These are phyloP conservation scores for Paraphaeosphaeria minitans DNA, from an alignment of 2,329 filamentous ascomycete genomes.

Conservation along the genomic window DNA sequence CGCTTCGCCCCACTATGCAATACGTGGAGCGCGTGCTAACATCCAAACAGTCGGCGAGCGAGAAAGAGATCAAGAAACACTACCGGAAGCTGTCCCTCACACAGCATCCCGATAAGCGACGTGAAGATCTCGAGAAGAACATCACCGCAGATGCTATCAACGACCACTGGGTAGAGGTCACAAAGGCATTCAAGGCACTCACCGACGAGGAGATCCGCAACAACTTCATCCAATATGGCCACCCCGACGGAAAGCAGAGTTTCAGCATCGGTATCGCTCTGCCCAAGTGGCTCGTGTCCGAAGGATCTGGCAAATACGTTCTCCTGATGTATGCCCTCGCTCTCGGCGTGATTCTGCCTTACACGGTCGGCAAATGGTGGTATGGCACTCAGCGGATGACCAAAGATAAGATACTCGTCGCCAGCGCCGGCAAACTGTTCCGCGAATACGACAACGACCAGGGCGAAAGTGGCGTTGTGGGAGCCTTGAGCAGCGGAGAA, in stretches of 20 bases:
- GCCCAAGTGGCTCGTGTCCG: constrained; percentile 87
- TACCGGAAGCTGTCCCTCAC: constrained; percentile 87
- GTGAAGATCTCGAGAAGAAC: constrained; percentile 83
- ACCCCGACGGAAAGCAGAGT: constrained; percentile 97
- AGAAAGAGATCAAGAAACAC: constrained; percentile 89
- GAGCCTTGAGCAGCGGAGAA: constrained; percentile 80
- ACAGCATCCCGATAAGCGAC: constrained; percentile 91
- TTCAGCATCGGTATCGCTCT: constrained; percentile 97
- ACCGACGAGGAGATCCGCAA: constrained; percentile 97
- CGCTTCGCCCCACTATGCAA: constrained; percentile 28
- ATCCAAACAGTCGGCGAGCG: constrained; percentile 69
- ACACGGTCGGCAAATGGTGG: constrained; percentile 97
- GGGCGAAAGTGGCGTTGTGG: constrained; percentile 77
- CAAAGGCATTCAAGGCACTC: constrained; percentile 96
- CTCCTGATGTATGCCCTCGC: constrained; percentile 86
- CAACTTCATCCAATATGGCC: constrained; percentile 94
- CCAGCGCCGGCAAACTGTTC: constrained; percentile 94
- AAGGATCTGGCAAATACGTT: constrained; percentile 95
- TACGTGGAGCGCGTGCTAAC: constrained; percentile 24
- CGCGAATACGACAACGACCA: constrained; percentile 87
- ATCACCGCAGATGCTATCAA: constrained; percentile 85
- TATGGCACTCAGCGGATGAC: constrained; percentile 93
- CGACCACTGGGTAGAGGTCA: constrained; percentile 88
- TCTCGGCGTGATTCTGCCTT: constrained; percentile 88
- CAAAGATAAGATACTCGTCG: constrained; percentile 89